Percentiles rank a stretch among this genome's conserved stretches.
Evolutionary conservation across 2,329 filamentous ascomycete genomes (phyloP).

Genomic region (Alternaria hordeiaustralica): DNA sequence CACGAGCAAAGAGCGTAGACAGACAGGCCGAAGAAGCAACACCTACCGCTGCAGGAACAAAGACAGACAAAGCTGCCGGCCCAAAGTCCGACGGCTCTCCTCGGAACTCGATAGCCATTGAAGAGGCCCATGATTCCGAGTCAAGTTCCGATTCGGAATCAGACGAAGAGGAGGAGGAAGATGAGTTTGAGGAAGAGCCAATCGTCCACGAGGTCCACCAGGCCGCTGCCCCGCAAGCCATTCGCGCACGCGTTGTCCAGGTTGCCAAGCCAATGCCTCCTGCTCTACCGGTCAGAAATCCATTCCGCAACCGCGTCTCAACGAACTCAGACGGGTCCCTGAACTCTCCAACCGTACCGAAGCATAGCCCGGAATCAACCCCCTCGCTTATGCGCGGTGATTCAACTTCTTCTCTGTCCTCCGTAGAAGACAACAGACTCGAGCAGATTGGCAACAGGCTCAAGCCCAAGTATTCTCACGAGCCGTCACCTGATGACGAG

Average conservation of each 20-base stretch:
- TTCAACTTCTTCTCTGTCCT: conserved; percentile 43
- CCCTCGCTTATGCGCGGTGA: conserved; percentile 46
- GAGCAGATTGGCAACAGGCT: conserved; percentile 35
- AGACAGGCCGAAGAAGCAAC: conserved; percentile 11
- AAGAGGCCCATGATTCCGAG: conserved; percentile 54
- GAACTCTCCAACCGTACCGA: conserved; percentile 34
- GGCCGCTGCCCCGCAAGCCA: conserved; percentile 68
- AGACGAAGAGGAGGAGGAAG: conserved; percentile 57
- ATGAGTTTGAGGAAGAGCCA: conserved; percentile 63
- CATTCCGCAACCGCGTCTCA: conserved; percentile 58
- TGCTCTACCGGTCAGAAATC: conserved; percentile 77
- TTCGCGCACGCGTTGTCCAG: conserved; percentile 81
- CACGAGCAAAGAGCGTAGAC: conserved; percentile 12
- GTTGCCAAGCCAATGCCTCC: conserved; percentile 83
- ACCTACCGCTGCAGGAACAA: not conserved
- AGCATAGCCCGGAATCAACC: conserved; percentile 40
- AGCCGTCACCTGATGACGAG: conserved; percentile 21
- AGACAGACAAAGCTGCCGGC: not conserved
- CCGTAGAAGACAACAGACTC: conserved; percentile 39
- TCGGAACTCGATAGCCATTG: conserved; percentile 6
- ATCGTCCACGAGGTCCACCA: conserved; percentile 73
- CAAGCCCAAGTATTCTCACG: conserved; percentile 31
- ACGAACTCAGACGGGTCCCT: conserved; percentile 39
- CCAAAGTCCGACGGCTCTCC: conserved; percentile 9
- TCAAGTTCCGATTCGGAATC: not conserved